These are phyloP conservation scores for Erodium maritimum DNA, from an alignment of 345 rosid genomes.

Conservation along the genomic window DNA sequence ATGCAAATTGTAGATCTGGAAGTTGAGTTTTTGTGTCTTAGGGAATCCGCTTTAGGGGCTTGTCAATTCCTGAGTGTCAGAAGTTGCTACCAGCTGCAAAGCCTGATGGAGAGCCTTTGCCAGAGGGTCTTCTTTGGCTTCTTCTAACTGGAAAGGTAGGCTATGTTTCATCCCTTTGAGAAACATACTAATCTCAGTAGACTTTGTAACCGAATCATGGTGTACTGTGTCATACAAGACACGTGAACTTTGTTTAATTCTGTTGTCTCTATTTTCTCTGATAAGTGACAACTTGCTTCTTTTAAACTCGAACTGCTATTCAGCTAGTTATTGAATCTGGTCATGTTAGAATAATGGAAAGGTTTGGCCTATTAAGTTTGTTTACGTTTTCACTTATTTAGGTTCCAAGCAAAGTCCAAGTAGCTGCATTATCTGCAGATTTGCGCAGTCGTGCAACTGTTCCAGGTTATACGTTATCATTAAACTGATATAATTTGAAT, in stretches of 20 bases:
- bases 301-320: no score
- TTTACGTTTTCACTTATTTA: slow-evolving; percentile 11
- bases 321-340: no score
- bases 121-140: slow-evolving; percentile 98
- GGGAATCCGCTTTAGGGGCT: slow-evolving; percentile 94
- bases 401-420: slow-evolving; percentile 87
- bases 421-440: slow-evolving; percentile 70
- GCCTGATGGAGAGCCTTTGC: slow-evolving; percentile 89
- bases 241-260: no score
- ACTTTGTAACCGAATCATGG: no score
- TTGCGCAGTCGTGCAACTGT: slow-evolving; percentile 68
- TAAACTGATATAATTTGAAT: no score
- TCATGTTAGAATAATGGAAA: background rate
- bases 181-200: no score
- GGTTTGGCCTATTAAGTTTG: background rate
- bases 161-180: background rate
- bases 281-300: no score
- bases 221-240: no score
- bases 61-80: slow-evolving; percentile 97
- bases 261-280: no score
- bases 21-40: slow-evolving; percentile 18
- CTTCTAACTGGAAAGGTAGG: slow-evolving; percentile 92
- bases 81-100: slow-evolving; percentile 76
- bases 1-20: slow-evolving; percentile 3
- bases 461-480: slow-evolving; percentile 42